These are phyloP conservation scores for Rosa persica DNA, from an alignment of 306 rosid genomes.

Conservation along the genomic window DNA sequence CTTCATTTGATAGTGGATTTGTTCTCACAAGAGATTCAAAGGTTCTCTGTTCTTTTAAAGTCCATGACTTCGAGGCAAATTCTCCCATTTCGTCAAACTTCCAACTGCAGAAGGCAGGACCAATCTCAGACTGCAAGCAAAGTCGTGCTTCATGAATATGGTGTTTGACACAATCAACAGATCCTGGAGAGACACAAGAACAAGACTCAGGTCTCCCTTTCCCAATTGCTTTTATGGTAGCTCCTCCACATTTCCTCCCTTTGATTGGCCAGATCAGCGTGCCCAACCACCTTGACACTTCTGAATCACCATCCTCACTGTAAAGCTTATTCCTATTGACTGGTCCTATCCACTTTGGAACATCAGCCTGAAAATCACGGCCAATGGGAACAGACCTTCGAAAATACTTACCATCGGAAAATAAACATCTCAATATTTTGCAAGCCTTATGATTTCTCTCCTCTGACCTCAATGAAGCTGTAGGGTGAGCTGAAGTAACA, in stretches of 20 bases:
- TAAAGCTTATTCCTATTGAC: background rate
- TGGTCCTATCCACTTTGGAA: constrained; percentile 34
- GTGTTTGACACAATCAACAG: constrained; percentile 27
- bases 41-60: background rate
- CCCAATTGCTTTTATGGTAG: constrained; percentile 9
- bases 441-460: constrained; percentile 12
- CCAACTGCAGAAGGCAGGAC: constrained; percentile 32
- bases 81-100: constrained; percentile 47
- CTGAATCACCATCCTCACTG: constrained; percentile 8
- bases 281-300: constrained; percentile 28
- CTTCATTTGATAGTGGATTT: background rate
- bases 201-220: constrained; percentile 31
- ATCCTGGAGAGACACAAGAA: constrained; percentile 27
- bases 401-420: background rate
- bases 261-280: constrained; percentile 27
- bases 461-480: constrained; percentile 4
- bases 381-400: constrained; percentile 43
- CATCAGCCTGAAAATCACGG: constrained; percentile 45
- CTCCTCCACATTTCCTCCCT: background rate
- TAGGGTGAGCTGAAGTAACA: constrained; percentile 12
- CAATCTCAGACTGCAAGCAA: constrained; percentile 23
- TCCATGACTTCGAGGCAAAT: constrained; percentile 34
- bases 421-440: background rate
- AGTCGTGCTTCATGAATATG: constrained; percentile 26
- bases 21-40: constrained; percentile 28